Base-by-base conservation (phyloP, 2,329 filamentous ascomycete species). In the Claviceps cyperi region DNA sequence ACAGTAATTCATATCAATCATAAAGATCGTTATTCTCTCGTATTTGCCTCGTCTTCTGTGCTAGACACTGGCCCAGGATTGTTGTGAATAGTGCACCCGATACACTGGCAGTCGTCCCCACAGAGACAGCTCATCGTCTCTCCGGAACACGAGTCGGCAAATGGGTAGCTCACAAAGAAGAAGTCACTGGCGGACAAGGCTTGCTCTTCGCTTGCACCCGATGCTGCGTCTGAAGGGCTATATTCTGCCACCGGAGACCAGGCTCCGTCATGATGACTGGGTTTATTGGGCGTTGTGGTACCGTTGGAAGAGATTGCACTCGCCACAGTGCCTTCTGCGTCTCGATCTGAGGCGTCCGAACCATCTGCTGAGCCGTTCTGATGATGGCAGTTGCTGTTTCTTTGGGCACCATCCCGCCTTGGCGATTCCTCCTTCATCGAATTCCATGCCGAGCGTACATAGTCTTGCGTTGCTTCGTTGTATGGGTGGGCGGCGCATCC, bases 401-500 rank as follows among this genome's bases (percentile, higher is more conserved):
- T 50, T 22, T 59, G 57, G 15, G 41, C 50, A 17, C 57, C 50
- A n/a, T 57, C 55, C 47, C 47, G 48, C 35, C 52, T 58, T 37
- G 51, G 57, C 5, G 60, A 43, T 38, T 69, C 66, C 28, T 68
- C 65, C 53, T 58, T 57, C 66, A 70, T 70, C 48, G 58, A 66
- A 45, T 65, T 63, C 62, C 65, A 71, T 1, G 73, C 73, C 6
- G 73, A 74, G 48, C 72, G 67, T 3, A 81, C 69, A 51, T 71
- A 72, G 47, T 68, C 70, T 53, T 70, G 74, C 47, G 77, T 84
- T 21, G 80, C 76, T 7, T 77, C 71, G 56, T 85, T 85, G 58
- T 80, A 83, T 13, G 82, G 80, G 60, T 85, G 81, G 2, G 77
- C 77, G 5, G 79, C 72, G 59, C 83, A 86, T 11, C 81, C 82